phyloP scores from a whole-genome alignment of 2,329 filamentous ascomycete species.

The Exserohilum turcica region DNA sequence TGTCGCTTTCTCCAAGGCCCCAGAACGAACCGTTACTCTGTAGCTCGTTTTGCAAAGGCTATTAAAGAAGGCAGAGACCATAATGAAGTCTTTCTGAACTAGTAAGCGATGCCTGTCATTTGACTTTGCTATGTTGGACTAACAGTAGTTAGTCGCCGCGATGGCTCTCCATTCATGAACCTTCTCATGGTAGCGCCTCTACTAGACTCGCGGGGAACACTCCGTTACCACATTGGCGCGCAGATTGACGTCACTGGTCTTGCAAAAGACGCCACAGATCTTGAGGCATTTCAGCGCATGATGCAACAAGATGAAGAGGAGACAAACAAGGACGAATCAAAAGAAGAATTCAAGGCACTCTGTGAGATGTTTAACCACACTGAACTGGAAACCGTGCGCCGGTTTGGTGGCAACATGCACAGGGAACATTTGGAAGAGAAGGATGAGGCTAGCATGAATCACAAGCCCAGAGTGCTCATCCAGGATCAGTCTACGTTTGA shows the following conservation, averaged over 20 bases:
- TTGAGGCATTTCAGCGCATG: slow-evolving; percentile 64
- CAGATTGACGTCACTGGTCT: slow-evolving; percentile 74
- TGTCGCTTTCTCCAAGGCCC: slow-evolving; percentile 80
- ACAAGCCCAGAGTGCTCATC: slow-evolving; percentile 55
- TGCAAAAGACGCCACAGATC: slow-evolving; percentile 67
- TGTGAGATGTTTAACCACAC: slow-evolving; percentile 71
- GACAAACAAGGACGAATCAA: slow-evolving; percentile 44
- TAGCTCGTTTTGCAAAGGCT: slow-evolving; percentile 66
- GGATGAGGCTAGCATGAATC: slow-evolving; percentile 44
- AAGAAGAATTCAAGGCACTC: slow-evolving; percentile 68
- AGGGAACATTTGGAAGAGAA: slow-evolving; percentile 57
- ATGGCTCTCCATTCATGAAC: slow-evolving; percentile 78
- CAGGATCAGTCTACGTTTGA: slow-evolving; percentile 52
- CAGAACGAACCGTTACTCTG: slow-evolving; percentile 67
- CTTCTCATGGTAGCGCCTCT: slow-evolving; percentile 75
- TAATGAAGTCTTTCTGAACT: slow-evolving; percentile 77
- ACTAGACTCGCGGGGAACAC: slow-evolving; percentile 67
- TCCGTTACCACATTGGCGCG: slow-evolving; percentile 73
- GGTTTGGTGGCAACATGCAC: slow-evolving; percentile 68
- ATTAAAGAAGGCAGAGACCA: slow-evolving; percentile 69
- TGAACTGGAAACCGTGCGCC: slow-evolving; percentile 69
- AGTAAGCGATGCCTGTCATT: slow-evolving; percentile 53
- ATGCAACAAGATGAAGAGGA: slow-evolving; percentile 45
- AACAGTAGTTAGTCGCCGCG: slow-evolving; percentile 61
- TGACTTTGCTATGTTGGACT: background rate